Evolutionary conservation across 306 rosid species (phyloP).

Genomic region (Arachis hypogaea): DNA sequence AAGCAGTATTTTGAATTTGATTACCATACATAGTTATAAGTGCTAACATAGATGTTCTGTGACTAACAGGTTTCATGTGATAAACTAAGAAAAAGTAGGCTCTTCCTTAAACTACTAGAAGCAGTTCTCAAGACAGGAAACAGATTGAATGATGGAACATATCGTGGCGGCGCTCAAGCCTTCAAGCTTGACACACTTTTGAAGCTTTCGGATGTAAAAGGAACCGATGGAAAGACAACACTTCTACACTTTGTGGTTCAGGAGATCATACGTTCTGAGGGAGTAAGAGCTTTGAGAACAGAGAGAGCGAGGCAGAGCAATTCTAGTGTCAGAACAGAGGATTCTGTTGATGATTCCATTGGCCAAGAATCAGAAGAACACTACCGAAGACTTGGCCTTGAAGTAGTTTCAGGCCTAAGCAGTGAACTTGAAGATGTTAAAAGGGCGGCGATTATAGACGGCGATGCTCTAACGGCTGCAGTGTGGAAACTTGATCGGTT

Average conservation of each 20-base stretch:
- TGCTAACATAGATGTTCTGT: slow-evolving; percentile 9
- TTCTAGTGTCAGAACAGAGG: slow-evolving; percentile 52
- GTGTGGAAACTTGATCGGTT: slow-evolving; percentile 58
- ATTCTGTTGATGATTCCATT: slow-evolving; percentile 36
- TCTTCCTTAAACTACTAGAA: slow-evolving; percentile 86
- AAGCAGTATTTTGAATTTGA: neutral
- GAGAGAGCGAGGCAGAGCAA: slow-evolving; percentile 52
- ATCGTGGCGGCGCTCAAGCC: slow-evolving; percentile 93
- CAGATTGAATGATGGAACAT: slow-evolving; percentile 96
- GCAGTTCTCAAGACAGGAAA: slow-evolving; percentile 97
- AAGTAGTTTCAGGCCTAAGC: slow-evolving; percentile 68
- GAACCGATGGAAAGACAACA: slow-evolving; percentile 90
- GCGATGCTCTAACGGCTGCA: slow-evolving; percentile 51
- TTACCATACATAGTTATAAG: neutral
- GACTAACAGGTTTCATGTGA: slow-evolving; percentile 74
- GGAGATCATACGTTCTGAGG: slow-evolving; percentile 91
- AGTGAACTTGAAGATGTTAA: slow-evolving; percentile 65
- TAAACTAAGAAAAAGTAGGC: slow-evolving; percentile 74
- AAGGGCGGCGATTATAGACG: slow-evolving; percentile 80
- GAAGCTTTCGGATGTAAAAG: slow-evolving; percentile 90
- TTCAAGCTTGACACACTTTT: slow-evolving; percentile 88
- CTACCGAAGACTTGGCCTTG: slow-evolving; percentile 66
- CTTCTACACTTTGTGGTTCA: slow-evolving; percentile 88
- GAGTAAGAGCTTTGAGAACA: slow-evolving; percentile 59
- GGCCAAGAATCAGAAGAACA: slow-evolving; percentile 58